A percentile compares a stretch with the other conserved stretches of the same genome.
Conservation (phyloP, 441 rosid genomes). For the Isatis lusitanica region DNA sequence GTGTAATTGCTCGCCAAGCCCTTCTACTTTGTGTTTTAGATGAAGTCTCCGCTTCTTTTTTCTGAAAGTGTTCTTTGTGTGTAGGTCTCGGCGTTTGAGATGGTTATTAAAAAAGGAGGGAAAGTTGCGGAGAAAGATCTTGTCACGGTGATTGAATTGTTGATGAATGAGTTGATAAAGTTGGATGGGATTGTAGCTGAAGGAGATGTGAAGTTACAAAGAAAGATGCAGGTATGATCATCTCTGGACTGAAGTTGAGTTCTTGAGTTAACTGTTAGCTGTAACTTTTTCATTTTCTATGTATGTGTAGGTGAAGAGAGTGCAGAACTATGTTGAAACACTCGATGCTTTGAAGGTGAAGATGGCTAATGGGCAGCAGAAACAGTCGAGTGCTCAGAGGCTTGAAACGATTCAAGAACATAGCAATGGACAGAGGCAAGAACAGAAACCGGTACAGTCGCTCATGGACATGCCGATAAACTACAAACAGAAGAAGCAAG, state of each 20-base stretch:
- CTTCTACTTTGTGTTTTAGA: neutral
- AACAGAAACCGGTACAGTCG: slow-evolving; percentile 41
- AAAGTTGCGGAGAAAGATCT: slow-evolving; percentile 74
- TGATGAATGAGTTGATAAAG: slow-evolving; percentile 92
- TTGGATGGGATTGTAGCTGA: slow-evolving; percentile 79
- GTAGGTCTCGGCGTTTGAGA: slow-evolving; percentile 81
- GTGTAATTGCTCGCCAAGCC: slow-evolving; percentile 43
- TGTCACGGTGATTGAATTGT: slow-evolving; percentile 59
- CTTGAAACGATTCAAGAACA: slow-evolving; percentile 52
- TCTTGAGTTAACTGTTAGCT: neutral
- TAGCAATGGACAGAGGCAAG: slow-evolving; percentile 39
- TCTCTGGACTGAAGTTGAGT: neutral
- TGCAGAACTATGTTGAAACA: slow-evolving; percentile 86
- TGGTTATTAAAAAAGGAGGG: slow-evolving; percentile 66
- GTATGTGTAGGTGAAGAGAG: slow-evolving; percentile 71
- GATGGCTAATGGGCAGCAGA: slow-evolving; percentile 47
- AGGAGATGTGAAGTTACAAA: slow-evolving; percentile 88
- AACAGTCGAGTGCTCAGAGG: slow-evolving; percentile 46
- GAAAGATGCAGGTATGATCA: slow-evolving; percentile 82
- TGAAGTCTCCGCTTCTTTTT: neutral
- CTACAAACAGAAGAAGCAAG: slow-evolving; percentile 43
- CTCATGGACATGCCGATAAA: slow-evolving; percentile 39
- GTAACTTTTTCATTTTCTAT: neutral
- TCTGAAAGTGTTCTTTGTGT: neutral
- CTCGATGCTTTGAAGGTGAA: slow-evolving; percentile 82